Conservation (phyloP, 345 rosid species). For the Brassica nigra region DNA sequence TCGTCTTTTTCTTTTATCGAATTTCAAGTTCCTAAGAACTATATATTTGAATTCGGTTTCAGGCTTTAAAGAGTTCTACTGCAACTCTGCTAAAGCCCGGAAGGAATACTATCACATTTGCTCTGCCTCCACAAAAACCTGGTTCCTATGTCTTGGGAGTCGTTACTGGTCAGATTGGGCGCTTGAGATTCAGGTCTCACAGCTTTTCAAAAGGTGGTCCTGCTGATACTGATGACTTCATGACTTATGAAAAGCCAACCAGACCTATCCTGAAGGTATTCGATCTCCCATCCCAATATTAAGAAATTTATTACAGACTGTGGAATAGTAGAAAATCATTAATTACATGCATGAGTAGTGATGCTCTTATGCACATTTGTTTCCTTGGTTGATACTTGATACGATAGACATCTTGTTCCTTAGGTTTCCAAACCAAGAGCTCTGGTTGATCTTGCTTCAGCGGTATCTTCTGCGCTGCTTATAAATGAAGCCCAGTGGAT, state of each 20-base stretch:
- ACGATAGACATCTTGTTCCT: constrained; percentile 32
- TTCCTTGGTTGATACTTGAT: constrained; percentile 35
- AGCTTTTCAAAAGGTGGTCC: constrained; percentile 96
- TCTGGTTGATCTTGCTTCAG: constrained; percentile 90
- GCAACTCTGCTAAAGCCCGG: constrained; percentile 77
- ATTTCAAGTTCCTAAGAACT: not conserved
- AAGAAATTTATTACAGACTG: constrained; percentile 9
- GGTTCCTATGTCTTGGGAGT: constrained; percentile 95
- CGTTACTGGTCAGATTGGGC: constrained; percentile 94
- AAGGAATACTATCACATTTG: constrained; percentile 65
- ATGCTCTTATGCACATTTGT: constrained; percentile 21
- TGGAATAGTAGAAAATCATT: constrained; percentile 4
- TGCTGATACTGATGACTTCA: constrained; percentile 91
- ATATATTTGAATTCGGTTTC: constrained; percentile 43
- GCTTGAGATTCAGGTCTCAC: constrained; percentile 90
- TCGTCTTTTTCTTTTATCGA: constrained; percentile 6
- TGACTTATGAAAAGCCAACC: constrained; percentile 95
- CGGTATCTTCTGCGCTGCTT: constrained; percentile 80
- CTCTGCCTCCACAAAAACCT: constrained; percentile 87
- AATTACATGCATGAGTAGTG: constrained; percentile 20
- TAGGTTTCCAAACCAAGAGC: constrained; percentile 93
- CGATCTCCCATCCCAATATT: constrained; percentile 28
- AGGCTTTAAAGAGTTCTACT: constrained; percentile 79
- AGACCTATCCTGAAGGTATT: constrained; percentile 87
- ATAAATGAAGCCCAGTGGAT: constrained; percentile 94